Evolutionary conservation across 257 asterid genomes (phyloP), one percentile per base, ranked within the genome.

Genomic region (Solanum paucissectum): DNA sequence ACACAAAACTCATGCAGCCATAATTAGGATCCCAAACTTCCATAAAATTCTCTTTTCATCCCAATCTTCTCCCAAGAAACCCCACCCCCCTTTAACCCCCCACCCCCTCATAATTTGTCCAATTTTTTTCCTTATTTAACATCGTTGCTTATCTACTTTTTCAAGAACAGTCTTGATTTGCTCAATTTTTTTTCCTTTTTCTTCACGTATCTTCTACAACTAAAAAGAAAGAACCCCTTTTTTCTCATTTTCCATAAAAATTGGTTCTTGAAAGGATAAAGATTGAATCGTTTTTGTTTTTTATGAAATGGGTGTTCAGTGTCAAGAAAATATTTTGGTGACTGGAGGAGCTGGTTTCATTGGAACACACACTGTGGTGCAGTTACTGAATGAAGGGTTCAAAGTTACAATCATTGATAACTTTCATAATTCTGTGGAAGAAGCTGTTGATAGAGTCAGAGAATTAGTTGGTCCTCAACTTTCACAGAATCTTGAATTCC

Each of bases 341-440:
- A 97, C 99, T 0, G 99, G 99, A 4, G 99, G 98, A 2, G 99
- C 99, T 8, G 99, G 99, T 11, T 97, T 95, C 92, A 95, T 97
- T 32, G 99, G 99, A 81, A 94, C 98, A 2, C 99, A 97, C 91
- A 95, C 99, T 9, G 98, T 93, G 87, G 75, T 94, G 90, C 94
- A 93, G 94, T 95, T 97, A 27, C 87, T 97, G 79, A 90, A 90
- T n/a, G 96, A 91, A 87, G 98, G 99, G 10, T 95, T 94, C 86
- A 88, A 87, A 90, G 98, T 97, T 49, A 87, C 94, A 11, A 94
- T 95, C 60, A 90, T 97, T 5, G 98, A 95, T 90, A 97, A 95
- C 87, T 94, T 97, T 34, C 95, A 94, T 87, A 97, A 97, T 93
- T 89, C 98, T 23, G 98, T 92, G 9, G 95, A 93, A 86, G 96